Conservation (phyloP, 2,329 filamentous ascomycete species). For the Trichophyton schoenleinii region DNA sequence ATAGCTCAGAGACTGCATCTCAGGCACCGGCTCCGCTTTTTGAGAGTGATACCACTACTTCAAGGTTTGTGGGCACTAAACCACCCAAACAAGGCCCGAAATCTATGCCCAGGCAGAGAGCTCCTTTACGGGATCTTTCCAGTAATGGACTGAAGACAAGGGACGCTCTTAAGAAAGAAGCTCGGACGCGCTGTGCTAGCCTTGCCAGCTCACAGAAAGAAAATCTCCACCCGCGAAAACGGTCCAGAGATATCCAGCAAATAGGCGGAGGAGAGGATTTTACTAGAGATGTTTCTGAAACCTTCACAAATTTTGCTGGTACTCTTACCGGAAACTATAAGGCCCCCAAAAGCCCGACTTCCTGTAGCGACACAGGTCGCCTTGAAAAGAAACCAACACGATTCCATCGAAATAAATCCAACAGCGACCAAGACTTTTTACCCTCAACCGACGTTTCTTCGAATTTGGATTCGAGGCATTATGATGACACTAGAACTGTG, state of each 20-base stretch:
- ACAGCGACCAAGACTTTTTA: neutral
- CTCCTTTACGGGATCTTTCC: conserved; percentile 19
- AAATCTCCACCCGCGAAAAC: conserved; percentile 25
- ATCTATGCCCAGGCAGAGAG: conserved; percentile 13
- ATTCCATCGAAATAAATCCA: neutral
- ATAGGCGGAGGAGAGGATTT: neutral
- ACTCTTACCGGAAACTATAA: no score
- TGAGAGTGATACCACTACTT: neutral
- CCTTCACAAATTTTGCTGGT: neutral
- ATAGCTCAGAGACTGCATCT: neutral
- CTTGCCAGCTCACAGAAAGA: conserved; percentile 27
- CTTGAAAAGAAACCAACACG: neutral
- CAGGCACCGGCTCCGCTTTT: neutral
- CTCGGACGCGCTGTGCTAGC: conserved; percentile 29
- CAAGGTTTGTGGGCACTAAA: neutral
- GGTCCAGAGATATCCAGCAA: neutral
- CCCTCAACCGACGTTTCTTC: neutral
- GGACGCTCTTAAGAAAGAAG: conserved; percentile 31
- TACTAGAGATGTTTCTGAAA: neutral
- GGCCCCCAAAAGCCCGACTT: no score
- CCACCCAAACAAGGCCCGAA: neutral
- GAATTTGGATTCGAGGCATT: neutral
- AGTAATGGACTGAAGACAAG: conserved; percentile 19
- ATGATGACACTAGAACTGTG: neutral
- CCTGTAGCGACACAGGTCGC: neutral